Evolutionary conservation across 2,329 filamentous ascomycete species (phyloP).

Genomic region (Arthrobotrys megalospora): DNA sequence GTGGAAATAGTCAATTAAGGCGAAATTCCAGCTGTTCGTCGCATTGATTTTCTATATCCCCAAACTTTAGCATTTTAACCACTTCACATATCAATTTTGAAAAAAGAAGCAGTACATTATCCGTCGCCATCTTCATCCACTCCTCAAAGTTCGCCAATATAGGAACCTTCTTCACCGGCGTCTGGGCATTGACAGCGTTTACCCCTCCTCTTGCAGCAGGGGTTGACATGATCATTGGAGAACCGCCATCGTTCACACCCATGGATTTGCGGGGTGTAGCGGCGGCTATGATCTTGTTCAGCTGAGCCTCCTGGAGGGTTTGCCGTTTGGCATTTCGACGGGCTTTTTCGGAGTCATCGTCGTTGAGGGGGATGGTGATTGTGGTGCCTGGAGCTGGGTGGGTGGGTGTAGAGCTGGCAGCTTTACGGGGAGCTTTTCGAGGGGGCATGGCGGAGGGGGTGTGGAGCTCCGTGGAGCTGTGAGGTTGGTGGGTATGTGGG

Average conservation of each 20-base stretch:
- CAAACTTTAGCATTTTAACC: neutral
- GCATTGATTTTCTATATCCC: constrained; percentile 86
- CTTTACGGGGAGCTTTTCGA: constrained; percentile 43
- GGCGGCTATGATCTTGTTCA: constrained; percentile 90
- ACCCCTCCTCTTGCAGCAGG: constrained; percentile 70
- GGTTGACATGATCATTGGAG: constrained; percentile 65
- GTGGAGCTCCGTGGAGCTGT: constrained; percentile 21
- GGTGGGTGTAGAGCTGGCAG: constrained; percentile 45
- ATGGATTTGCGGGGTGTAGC: constrained; percentile 74
- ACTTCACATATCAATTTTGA: neutral
- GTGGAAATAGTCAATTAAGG: constrained; percentile 99
- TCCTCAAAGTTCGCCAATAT: constrained; percentile 98
- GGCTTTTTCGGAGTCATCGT: constrained; percentile 93
- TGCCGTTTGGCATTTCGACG: constrained; percentile 88
- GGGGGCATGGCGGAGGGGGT: constrained; percentile 42
- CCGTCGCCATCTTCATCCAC: constrained; percentile 99
- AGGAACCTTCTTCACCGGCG: constrained; percentile 95
- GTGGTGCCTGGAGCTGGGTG: constrained; percentile 49
- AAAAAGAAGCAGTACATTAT: constrained; percentile 74
- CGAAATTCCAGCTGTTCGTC: constrained; percentile 98
- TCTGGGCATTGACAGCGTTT: constrained; percentile 82
- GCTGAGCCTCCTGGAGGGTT: constrained; percentile 88
- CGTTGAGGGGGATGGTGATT: constrained; percentile 89
- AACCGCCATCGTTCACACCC: constrained; percentile 72
- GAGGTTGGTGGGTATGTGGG: neutral